phyloP scores from a whole-genome alignment of 345 rosid genomes.

The Aurinia saxatilis region DNA sequence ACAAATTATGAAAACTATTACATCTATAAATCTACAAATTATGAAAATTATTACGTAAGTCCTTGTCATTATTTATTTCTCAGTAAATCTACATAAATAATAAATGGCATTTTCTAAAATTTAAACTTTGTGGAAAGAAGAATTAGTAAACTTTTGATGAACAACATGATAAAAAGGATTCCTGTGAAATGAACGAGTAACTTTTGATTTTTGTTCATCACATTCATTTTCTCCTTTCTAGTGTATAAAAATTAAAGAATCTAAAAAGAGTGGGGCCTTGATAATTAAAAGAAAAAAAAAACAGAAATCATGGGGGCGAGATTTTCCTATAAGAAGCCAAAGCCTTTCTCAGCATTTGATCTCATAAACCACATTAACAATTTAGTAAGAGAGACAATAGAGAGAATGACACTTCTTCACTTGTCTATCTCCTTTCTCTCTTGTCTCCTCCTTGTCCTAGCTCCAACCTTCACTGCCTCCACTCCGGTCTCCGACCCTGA shows the following conservation, averaged over 20 bases:
- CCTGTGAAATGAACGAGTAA: not conserved
- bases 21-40: too few relatives aligned
- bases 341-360: constrained; percentile 14
- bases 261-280: constrained; percentile 6
- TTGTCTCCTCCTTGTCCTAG: constrained; percentile 30
- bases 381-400: constrained; percentile 27
- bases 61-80: too few relatives aligned
- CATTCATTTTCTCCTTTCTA: not conserved
- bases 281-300: not conserved
- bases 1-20: too few relatives aligned
- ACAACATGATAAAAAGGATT: too few relatives aligned
- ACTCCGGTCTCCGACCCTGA: constrained; percentile 50
- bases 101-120: too few relatives aligned
- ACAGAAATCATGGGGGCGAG: not conserved
- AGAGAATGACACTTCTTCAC: constrained; percentile 25
- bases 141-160: too few relatives aligned
- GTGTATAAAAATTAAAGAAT: constrained; percentile 10
- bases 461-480: constrained; percentile 36
- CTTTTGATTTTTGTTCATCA: not conserved
- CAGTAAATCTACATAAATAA: too few relatives aligned
- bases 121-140: too few relatives aligned
- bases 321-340: constrained; percentile 22
- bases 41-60: too few relatives aligned
- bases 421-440: constrained; percentile 41
- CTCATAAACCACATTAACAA: constrained; percentile 21